phyloP scores from a whole-genome alignment of 345 rosid species.

The Ceriops decandra region DNA sequence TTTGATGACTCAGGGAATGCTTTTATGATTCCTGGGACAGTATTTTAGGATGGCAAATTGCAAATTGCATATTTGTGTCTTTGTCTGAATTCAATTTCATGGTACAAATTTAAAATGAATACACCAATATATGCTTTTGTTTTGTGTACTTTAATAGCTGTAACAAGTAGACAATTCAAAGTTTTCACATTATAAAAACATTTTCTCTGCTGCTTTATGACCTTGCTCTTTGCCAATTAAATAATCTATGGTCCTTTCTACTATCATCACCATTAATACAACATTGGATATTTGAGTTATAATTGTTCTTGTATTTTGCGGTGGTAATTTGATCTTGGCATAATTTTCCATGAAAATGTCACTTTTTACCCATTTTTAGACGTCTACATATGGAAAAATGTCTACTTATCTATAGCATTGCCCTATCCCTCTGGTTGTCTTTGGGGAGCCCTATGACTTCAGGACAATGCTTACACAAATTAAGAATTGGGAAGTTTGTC shows the following conservation, averaged over 20 bases:
- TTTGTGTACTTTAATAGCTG: too few species aligned
- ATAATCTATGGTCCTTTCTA: too few species aligned
- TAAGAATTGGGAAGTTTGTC: not conserved
- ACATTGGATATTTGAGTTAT: too few species aligned
- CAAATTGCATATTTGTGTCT: not conserved
- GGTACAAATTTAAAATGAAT: too few species aligned
- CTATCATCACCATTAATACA: too few species aligned
- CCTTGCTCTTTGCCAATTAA: too few species aligned
- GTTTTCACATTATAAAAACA: too few species aligned
- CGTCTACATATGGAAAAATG: not conserved
- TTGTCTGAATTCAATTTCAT: too few species aligned
- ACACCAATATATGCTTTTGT: too few species aligned
- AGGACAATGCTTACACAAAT: not conserved
- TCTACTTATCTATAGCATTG: not conserved
- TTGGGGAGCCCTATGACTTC: not conserved
- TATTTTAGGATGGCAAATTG: constrained; percentile 29
- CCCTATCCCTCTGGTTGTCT: not conserved
- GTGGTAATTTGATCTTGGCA: not conserved
- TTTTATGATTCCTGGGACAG: not conserved
- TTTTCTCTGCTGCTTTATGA: too few species aligned
- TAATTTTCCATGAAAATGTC: not conserved
- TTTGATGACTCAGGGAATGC: constrained; percentile 9
- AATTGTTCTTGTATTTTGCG: too few species aligned
- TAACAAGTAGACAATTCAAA: too few species aligned
- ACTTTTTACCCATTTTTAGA: not conserved